A percentile compares a stretch with the other conserved stretches of the same genome.
Evolutionary conservation across 495 filamentous ascomycete genomes (phyloP).

Genomic region (Talaromyces borbonicus): DNA sequence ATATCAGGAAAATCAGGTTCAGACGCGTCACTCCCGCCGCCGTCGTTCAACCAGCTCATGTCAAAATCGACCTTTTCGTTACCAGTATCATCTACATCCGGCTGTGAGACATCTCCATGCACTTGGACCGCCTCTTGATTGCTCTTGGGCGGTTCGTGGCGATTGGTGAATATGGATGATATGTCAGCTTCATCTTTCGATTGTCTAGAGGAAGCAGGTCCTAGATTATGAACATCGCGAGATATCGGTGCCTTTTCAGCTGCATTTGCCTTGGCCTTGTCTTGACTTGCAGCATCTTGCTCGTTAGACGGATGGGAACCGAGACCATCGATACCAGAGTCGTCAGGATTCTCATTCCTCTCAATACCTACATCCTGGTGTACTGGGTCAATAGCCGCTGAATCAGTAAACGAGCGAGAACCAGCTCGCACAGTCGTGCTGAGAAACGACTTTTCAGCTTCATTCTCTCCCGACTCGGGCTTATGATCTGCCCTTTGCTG

Average conservation of each 20-base stretch:
- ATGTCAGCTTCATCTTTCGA: neutral
- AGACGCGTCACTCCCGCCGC: neutral
- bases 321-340: slow-evolving; percentile 1
- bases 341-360: neutral
- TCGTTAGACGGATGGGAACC: slow-evolving; percentile 22
- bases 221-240: neutral
- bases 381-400: neutral
- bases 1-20: slow-evolving; percentile 1
- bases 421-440: neutral
- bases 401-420: neutral
- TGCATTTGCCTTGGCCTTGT: neutral
- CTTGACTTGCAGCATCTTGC: slow-evolving; percentile 8
- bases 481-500: neutral
- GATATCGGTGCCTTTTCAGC: neutral
- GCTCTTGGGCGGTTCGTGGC: neutral
- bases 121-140: neutral
- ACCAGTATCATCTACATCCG: neutral
- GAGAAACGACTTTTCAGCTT: neutral
- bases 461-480: neutral
- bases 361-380: neutral
- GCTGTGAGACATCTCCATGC: neutral
- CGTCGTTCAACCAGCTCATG: neutral
- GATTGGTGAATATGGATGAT: neutral
- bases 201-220: neutral
- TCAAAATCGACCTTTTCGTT: neutral